phyloP scores from a whole-genome alignment of 1,139 yeast species.

The Dujonia santamariae region DNA sequence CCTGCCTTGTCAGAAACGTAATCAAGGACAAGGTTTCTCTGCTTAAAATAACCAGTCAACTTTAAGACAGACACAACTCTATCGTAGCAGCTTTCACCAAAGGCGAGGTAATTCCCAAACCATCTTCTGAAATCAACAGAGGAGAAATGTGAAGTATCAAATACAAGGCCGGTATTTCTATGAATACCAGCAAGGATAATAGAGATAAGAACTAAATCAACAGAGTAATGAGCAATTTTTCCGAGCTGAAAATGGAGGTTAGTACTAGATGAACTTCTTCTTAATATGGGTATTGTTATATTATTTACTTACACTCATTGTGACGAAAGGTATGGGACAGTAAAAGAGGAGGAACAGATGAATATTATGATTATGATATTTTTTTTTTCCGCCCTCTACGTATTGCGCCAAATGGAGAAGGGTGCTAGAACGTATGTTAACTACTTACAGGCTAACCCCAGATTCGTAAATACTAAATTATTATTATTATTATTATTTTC shows the following conservation, averaged over 20 bases:
- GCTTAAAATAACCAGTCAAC: conserved; percentile 44
- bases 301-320: no score
- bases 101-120: conserved; percentile 49
- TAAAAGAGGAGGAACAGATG: background rate
- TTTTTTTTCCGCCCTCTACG: background rate
- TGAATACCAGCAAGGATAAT: conserved; percentile 65
- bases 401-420: background rate
- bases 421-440: no score
- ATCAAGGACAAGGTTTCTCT: conserved; percentile 36
- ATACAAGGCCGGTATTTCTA: conserved; percentile 57
- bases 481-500: no score
- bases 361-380: background rate
- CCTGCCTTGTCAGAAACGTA: conserved; percentile 32
- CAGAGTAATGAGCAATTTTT: conserved; percentile 50
- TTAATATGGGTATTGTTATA: no score
- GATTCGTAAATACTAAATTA: no score
- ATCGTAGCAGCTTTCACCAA: conserved; percentile 56
- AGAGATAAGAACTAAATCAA: conserved; percentile 59
- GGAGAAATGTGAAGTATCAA: conserved; percentile 43
- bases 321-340: no score
- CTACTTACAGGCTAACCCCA: no score
- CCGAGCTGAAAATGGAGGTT: conserved; percentile 35
- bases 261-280: no score
- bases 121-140: conserved; percentile 54
- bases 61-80: conserved; percentile 35